Conservation (phyloP, 768 basidiomycete species). For the Lactarius hatsudake region DNA sequence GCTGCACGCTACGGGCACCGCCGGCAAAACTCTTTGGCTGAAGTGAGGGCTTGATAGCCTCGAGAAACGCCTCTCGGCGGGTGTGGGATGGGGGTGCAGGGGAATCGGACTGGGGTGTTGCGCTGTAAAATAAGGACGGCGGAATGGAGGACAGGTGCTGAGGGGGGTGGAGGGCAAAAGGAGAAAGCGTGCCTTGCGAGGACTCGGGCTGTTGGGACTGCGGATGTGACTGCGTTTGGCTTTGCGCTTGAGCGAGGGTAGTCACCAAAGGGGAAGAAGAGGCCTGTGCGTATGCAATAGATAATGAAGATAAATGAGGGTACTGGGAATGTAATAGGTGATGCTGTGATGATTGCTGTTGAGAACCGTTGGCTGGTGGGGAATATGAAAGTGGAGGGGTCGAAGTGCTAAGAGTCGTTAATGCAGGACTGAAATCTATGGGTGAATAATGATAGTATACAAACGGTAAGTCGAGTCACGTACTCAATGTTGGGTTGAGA, state of each 20-base stretch:
- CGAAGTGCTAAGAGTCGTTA: conserved; percentile 30
- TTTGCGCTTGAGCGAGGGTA: conserved; percentile 19
- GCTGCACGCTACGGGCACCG: conserved; percentile 58
- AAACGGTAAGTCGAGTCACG: conserved; percentile 2
- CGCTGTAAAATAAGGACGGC: conserved; percentile 41
- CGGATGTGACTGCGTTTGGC: conserved; percentile 32
- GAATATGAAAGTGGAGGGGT: conserved; percentile 19
- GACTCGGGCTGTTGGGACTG: conserved; percentile 31
- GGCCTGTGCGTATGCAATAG: conserved; percentile 31
- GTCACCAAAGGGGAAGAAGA: conserved; percentile 21
- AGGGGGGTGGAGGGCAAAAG: conserved; percentile 64
- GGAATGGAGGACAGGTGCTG: conserved; percentile 33
- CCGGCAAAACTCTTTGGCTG: conserved; percentile 61
- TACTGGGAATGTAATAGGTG: conserved; percentile 42
- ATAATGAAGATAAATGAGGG: conserved; percentile 35
- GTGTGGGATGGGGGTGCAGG: conserved; percentile 43
- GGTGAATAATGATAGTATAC: conserved; percentile 18
- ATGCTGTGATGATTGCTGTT: conserved; percentile 44
- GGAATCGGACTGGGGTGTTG: conserved; percentile 33
- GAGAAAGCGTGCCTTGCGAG: conserved; percentile 54
- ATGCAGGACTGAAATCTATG: conserved; percentile 32
- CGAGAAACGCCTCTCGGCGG: conserved; percentile 52
- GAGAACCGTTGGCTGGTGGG: conserved; percentile 36
- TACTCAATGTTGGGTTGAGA: conserved; percentile 32
- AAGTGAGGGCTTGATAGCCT: conserved; percentile 54